Evolutionary conservation across 176 grass and related monocot genomes (phyloP).

Genomic region (Pontederia paniculata): DNA sequence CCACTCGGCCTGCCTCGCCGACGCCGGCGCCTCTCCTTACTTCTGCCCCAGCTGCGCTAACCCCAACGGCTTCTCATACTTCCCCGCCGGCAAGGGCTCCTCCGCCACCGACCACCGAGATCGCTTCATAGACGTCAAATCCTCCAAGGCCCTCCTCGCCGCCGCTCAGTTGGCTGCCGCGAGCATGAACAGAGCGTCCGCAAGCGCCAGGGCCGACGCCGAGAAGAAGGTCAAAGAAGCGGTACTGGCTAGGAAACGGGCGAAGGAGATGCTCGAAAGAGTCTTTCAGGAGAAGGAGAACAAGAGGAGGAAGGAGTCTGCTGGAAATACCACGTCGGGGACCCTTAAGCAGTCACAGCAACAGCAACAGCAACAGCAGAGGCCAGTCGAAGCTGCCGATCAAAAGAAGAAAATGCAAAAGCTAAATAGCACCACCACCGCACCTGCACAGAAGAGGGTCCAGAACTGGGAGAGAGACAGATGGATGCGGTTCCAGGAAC

Average conservation of each 20-base stretch:
- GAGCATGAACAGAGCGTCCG: slow-evolving; percentile 41
- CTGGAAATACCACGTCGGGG: too few relatives aligned
- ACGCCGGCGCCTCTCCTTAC: slow-evolving; percentile 17
- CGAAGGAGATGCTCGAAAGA: slow-evolving; percentile 55
- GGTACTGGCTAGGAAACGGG: slow-evolving; percentile 36
- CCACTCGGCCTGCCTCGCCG: neutral
- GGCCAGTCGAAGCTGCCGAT: neutral
- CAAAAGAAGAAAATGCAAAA: slow-evolving; percentile 12
- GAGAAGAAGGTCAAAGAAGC: slow-evolving; percentile 59
- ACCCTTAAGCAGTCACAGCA: neutral
- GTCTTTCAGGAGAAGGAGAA: slow-evolving; percentile 7
- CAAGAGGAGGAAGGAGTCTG: neutral
- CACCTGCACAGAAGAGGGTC: neutral
- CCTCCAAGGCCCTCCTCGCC: slow-evolving; percentile 50
- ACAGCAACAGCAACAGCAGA: too few relatives aligned
- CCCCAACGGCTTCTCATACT: slow-evolving; percentile 17
- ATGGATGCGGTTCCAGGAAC: slow-evolving; percentile 13
- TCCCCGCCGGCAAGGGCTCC: neutral
- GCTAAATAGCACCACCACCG: neutral
- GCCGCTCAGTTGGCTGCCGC: slow-evolving; percentile 45
- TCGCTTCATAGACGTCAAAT: slow-evolving; percentile 18
- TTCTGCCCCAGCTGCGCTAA: slow-evolving; percentile 43
- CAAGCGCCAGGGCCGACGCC: slow-evolving; percentile 33
- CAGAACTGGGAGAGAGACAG: slow-evolving; percentile 4
- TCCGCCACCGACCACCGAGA: neutral